These are phyloP conservation scores for Lasiodiplodia gonubiensis DNA, from an alignment of 2,329 filamentous ascomycete species.

Conservation along the genomic window DNA sequence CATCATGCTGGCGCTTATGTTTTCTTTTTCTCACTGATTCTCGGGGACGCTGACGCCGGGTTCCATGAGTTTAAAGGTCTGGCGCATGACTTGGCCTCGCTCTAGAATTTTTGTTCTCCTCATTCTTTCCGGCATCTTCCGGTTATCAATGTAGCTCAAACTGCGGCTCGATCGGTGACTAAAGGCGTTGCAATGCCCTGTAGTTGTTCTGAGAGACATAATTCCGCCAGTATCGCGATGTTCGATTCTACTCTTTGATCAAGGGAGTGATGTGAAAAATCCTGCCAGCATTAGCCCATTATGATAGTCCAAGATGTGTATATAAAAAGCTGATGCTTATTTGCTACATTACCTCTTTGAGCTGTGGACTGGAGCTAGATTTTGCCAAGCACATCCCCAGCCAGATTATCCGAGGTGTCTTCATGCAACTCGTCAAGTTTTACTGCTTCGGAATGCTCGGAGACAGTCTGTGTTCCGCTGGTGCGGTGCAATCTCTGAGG, in stretches of 20 bases:
- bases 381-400: background rate
- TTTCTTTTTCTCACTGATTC: background rate
- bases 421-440: background rate
- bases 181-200: too few relatives aligned
- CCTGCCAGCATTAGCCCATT: too few relatives aligned
- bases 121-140: background rate
- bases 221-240: too few relatives aligned
- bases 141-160: background rate
- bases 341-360: background rate
- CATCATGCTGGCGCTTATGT: background rate
- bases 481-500: background rate
- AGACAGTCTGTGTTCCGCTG: background rate
- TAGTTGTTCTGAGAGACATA: too few relatives aligned
- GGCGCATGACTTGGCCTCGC: background rate
- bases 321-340: background rate
- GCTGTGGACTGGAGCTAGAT: background rate
- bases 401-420: background rate
- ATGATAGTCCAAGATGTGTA: too few relatives aligned
- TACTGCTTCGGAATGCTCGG: background rate
- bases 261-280: too few relatives aligned
- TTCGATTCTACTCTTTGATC: too few relatives aligned
- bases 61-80: background rate
- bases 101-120: background rate
- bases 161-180: too few relatives aligned
- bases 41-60: background rate